A percentile compares a stretch with the other conserved stretches of the same genome.
These are phyloP conservation scores for Mangifera indica DNA, from an alignment of 345 rosid species.

Conservation along the genomic window DNA sequence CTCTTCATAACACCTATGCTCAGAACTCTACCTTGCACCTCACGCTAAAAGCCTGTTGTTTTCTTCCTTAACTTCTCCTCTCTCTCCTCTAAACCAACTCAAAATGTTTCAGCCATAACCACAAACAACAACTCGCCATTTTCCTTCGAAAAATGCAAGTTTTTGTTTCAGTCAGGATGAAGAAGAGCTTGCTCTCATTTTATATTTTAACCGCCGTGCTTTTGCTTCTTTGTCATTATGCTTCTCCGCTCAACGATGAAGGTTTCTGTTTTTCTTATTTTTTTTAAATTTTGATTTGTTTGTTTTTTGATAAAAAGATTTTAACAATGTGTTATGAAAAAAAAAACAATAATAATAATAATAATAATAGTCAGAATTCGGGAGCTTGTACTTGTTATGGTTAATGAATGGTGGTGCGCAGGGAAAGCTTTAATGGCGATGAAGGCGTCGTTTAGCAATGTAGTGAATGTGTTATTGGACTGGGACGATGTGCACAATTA, in stretches of 20 bases:
- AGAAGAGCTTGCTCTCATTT: background rate
- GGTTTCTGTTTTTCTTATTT: constrained; percentile 45
- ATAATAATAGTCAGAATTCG: too few relatives aligned
- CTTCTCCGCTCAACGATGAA: constrained; percentile 52
- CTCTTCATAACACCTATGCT: constrained; percentile 58
- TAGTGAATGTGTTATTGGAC: constrained; percentile 66
- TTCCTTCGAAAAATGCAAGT: background rate
- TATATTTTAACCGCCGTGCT: constrained; percentile 24
- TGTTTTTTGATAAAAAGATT: too few relatives aligned
- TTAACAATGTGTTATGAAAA: too few relatives aligned
- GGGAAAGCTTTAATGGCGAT: constrained; percentile 75
- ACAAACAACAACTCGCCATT: background rate
- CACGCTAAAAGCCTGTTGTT: constrained; percentile 86
- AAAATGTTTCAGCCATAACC: constrained; percentile 16
- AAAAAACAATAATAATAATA: too few relatives aligned
- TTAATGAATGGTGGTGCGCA: constrained; percentile 34
- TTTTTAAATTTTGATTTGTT: too few relatives aligned
- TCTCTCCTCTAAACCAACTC: constrained; percentile 9
- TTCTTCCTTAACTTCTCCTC: constrained; percentile 14
- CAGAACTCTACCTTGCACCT: constrained; percentile 54
- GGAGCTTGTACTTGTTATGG: background rate
- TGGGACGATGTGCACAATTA: constrained; percentile 66
- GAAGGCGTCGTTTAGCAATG: constrained; percentile 72
- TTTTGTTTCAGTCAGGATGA: background rate
- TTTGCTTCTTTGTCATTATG: constrained; percentile 34